These are phyloP conservation scores for Annulohypoxylon nitens DNA, from an alignment of 495 filamentous ascomycete species.

Conservation along the genomic window DNA sequence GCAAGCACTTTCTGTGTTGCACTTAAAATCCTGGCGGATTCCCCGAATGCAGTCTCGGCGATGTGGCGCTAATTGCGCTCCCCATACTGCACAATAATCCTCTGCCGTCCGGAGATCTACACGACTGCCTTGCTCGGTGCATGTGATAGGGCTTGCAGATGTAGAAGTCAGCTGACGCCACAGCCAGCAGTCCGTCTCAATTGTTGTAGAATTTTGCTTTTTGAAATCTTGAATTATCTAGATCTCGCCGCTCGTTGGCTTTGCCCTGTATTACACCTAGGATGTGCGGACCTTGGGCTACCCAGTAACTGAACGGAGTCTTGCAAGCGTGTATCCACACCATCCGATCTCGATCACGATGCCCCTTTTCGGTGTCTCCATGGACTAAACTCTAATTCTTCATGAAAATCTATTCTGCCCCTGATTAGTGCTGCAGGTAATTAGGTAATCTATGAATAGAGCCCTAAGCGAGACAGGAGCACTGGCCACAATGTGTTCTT, in stretches of 20 bases:
- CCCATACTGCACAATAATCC: background rate
- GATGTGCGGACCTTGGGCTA: background rate
- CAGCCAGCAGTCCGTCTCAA: too few species aligned
- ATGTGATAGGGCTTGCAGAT: background rate
- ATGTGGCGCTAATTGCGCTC: background rate
- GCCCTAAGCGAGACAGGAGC: background rate
- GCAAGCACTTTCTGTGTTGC: background rate
- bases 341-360: slow-evolving; percentile 4
- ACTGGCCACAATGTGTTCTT: slow-evolving; percentile 2
- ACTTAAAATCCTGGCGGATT: background rate
- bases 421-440: background rate
- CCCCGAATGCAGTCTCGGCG: background rate
- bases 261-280: background rate
- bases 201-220: background rate
- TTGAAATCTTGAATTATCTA: background rate
- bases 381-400: slow-evolving; percentile 1
- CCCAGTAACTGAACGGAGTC: background rate
- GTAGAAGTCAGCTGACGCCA: background rate
- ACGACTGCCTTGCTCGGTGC: background rate
- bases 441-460: background rate
- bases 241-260: background rate
- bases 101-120: background rate
- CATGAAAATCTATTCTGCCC: background rate
- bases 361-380: background rate
- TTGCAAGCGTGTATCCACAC: background rate